phyloP scores from a whole-genome alignment of 352 stramenopile genomes.

The Thalassiosira ordinaria region DNA sequence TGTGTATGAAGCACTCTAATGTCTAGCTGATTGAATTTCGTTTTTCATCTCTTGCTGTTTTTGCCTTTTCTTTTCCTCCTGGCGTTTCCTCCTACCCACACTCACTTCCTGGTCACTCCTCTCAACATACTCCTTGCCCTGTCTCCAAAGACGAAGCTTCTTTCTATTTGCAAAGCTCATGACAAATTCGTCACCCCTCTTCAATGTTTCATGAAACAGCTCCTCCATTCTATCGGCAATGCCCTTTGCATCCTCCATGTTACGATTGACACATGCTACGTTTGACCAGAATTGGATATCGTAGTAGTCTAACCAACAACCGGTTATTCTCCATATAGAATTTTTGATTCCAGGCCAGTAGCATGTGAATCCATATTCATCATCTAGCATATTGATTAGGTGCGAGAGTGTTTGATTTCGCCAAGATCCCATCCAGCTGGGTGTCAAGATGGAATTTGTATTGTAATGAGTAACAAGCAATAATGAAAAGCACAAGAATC shows the following conservation, averaged over 20 bases:
- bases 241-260: slow-evolving; percentile 4
- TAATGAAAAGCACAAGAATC: not conserved
- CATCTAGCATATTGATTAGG: slow-evolving; percentile 17
- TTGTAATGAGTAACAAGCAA: too few relatives aligned
- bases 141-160: slow-evolving; percentile 1
- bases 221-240: slow-evolving; percentile 57
- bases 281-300: slow-evolving; percentile 60
- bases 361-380: slow-evolving; percentile 48
- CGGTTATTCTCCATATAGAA: slow-evolving; percentile 67
- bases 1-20: too few relatives aligned
- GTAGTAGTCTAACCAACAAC: slow-evolving; percentile 63
- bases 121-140: not conserved
- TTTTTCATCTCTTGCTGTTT: too few relatives aligned
- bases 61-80: too few relatives aligned
- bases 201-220: slow-evolving; percentile 58
- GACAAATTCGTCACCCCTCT: slow-evolving; percentile 6
- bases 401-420: slow-evolving; percentile 16
- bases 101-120: too few relatives aligned
- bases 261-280: slow-evolving; percentile 67
- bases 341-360: slow-evolving; percentile 67
- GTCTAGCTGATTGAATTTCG: too few relatives aligned
- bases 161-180: slow-evolving; percentile 8
- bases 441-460: not conserved
- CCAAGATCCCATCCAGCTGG: slow-evolving; percentile 34
- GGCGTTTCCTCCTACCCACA: too few relatives aligned